phyloP scores from a whole-genome alignment of 169 alveolate genomes.

The Toxoplasma gondii region DNA sequence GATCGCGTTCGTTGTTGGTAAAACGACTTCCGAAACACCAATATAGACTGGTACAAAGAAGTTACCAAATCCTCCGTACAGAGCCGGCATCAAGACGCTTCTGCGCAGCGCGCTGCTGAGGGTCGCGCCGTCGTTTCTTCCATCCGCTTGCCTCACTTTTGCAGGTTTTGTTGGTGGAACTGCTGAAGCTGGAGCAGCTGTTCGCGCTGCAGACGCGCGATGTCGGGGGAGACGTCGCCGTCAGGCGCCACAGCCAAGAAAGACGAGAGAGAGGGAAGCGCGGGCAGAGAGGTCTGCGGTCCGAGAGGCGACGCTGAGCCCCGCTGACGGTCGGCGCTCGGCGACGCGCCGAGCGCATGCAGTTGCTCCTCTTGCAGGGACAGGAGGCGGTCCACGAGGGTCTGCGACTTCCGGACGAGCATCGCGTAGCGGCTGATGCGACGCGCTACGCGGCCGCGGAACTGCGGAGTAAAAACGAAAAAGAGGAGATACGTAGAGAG shows the following conservation, averaged over 20 bases:
- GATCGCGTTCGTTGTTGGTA: too few species aligned
- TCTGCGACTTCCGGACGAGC: constrained; percentile 49
- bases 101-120: too few species aligned
- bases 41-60: too few species aligned
- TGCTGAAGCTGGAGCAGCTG: constrained; percentile 54
- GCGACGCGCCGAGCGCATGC: not conserved
- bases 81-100: too few species aligned
- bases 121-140: too few species aligned
- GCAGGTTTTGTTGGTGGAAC: constrained; percentile 66
- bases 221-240: not conserved
- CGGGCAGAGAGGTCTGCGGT: not conserved
- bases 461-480: constrained; percentile 2
- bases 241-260: not conserved
- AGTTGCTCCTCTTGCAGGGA: constrained; percentile 38
- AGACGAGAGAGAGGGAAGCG: not conserved
- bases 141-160: constrained; percentile 32
- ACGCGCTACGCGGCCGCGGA: constrained; percentile 69
- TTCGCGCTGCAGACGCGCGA: constrained; percentile 2
- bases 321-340: not conserved
- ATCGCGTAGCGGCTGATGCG: constrained; percentile 66
- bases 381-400: constrained; percentile 36
- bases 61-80: too few species aligned
- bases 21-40: too few species aligned
- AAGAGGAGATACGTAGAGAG: not conserved
- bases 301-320: not conserved